Evolutionary conservation across 1,284 basidiomycete species (phyloP).

Genomic region (Vanrija pseudolonga): DNA sequence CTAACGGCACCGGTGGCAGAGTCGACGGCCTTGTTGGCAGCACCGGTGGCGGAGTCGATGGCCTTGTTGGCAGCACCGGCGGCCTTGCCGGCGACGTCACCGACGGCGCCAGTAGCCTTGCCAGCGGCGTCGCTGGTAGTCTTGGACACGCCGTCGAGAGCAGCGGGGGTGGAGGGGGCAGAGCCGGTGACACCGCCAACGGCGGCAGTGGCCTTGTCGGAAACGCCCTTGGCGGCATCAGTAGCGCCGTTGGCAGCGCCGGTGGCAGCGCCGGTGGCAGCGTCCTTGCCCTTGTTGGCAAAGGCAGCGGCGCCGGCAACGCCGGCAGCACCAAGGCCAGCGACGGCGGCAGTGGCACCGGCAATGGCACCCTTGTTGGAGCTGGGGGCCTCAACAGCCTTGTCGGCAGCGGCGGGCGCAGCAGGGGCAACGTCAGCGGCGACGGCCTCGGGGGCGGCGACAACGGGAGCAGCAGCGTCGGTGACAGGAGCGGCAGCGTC

Average conservation of each 20-base stretch:
- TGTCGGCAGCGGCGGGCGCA: constrained; percentile 2
- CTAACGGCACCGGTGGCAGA: background rate
- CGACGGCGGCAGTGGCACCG: background rate
- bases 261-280: background rate
- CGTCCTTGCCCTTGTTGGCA: constrained; percentile 27
- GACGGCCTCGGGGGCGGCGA: background rate
- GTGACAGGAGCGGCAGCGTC: constrained; percentile 7
- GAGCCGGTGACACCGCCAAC: background rate
- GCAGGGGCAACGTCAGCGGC: background rate
- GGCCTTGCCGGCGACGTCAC: background rate
- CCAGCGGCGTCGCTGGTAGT: no score
- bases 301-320: constrained; percentile 23
- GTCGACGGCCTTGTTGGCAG: background rate
- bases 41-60: background rate
- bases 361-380: no score
- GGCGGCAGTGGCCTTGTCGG: constrained; percentile 5
- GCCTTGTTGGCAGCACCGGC: background rate
- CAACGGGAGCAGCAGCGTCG: background rate
- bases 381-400: background rate
- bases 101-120: background rate
- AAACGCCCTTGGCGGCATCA: constrained; percentile 2
- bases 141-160: background rate
- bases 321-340: background rate
- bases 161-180: background rate
- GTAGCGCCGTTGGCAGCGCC: background rate